Evolutionary conservation across 73 alveolate species (phyloP).

Genomic region (Tetrahymena thermophila): DNA sequence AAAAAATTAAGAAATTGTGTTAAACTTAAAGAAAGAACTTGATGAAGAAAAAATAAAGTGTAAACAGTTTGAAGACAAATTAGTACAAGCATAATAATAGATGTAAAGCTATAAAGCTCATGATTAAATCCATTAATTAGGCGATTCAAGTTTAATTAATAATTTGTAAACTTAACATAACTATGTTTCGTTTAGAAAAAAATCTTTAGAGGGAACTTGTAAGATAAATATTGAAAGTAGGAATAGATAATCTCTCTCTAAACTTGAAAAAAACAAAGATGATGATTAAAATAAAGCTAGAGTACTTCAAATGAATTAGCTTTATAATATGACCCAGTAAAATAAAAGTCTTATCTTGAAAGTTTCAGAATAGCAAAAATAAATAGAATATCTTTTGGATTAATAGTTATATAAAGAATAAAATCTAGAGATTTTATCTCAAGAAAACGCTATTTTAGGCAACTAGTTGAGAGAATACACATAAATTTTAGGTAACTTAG

Average conservation of each 20-base stretch:
- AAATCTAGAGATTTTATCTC: not conserved
- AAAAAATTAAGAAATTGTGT: not conserved
- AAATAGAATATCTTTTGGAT: not conserved
- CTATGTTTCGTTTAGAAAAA: not conserved
- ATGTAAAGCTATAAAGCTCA: not conserved
- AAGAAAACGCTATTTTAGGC: not conserved
- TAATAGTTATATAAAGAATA: not conserved
- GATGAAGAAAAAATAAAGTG: not conserved
- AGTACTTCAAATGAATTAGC: not conserved
- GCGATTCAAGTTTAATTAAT: not conserved
- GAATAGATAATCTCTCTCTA: not conserved
- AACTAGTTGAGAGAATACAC: not conserved
- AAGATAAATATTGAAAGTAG: not conserved
- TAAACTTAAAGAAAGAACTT: not conserved
- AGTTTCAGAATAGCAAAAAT: not conserved
- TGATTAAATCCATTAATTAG: not conserved
- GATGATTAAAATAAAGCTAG: not conserved
- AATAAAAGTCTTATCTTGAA: not conserved
- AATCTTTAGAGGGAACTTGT: not conserved
- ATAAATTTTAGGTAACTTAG: not conserved
- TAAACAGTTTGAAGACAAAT: not conserved
- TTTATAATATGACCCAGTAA: not conserved
- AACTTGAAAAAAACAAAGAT: not conserved
- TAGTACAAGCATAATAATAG: not conserved
- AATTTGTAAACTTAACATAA: no score